Evolutionary conservation across 1,139 yeast species (phyloP), one percentile per base, ranked within the genome.

Genomic region (Lodderomyces margitis): DNA sequence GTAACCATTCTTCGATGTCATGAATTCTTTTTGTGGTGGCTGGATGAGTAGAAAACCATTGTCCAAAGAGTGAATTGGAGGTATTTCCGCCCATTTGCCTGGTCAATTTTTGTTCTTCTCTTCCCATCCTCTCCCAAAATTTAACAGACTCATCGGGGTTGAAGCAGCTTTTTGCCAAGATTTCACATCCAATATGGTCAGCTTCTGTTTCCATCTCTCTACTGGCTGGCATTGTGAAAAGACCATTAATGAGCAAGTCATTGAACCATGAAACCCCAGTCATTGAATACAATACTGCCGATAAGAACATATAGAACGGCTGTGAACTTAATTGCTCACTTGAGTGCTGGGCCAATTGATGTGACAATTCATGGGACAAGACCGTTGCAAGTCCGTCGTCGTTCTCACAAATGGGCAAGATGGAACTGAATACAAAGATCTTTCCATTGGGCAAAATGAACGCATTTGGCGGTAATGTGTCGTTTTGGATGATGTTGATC

Each of bases 171-270:
- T 81, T 70, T 2, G 96, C 81, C 95, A 92, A 86, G 50, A 91
- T 72, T 79, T 88, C 86, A 47, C 94, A 70, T 0, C 99, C 99
- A 32, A 92, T 91, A 53, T 83, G 83, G 59, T 92, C 98, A 0
- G 98, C 98, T 59, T 92, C 98, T 0, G 89, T 78, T 62, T 92
- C 99, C 95, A 87, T 87, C 50, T 80, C 88, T 54, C 98, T 72
- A 1, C 95, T 84, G 0, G 95, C 87, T 0, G 97, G 97, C 76
- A 84, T 77, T 49, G 80, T 77, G 37, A 91, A 61, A 21, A 82
- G 60, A 0, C 89, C 75, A 23, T 75, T 74, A 17, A 86, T 66
- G 30, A 88, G 54, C 36, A 84, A 51, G 42, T 76, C 74, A 52
- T 78, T 80, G 43, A 84, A 57, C 34, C 75, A 52, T 8, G 54